These are phyloP conservation scores for Nakataea oryzae DNA, from an alignment of 2,329 filamentous ascomycete genomes.

Conservation along the genomic window DNA sequence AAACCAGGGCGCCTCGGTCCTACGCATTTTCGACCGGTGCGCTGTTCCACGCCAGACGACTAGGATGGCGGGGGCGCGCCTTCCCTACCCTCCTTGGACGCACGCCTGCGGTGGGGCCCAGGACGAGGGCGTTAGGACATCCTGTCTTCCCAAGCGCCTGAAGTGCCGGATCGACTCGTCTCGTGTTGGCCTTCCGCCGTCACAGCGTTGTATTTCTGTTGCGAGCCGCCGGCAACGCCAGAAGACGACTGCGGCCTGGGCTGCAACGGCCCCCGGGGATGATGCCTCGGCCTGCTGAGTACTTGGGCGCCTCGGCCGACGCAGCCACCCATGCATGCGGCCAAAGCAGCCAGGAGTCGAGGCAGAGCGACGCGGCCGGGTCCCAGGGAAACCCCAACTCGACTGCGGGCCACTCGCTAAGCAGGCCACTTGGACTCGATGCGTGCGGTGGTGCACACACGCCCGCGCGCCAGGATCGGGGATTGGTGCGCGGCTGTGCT, in stretches of 20 bases:
- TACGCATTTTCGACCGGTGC: too few relatives aligned
- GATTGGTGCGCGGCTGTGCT: not conserved
- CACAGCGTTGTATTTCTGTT: not conserved
- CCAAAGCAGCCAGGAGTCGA: not conserved
- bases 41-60: not conserved
- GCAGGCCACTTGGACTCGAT: not conserved
- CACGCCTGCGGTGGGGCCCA: not conserved
- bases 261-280: not conserved
- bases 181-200: not conserved
- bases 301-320: too few relatives aligned
- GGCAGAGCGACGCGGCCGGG: not conserved
- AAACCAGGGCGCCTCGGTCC: too few relatives aligned
- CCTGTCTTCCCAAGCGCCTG: not conserved
- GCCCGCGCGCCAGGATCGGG: too few relatives aligned
- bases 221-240: not conserved
- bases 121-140: not conserved
- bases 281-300: not conserved
- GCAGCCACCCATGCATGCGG: not conserved
- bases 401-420: not conserved
- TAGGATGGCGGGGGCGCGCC: too few relatives aligned
- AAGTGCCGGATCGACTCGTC: not conserved
- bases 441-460: not conserved
- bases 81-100: too few relatives aligned
- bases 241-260: too few relatives aligned
- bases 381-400: not conserved